Evolutionary conservation across 2,329 filamentous ascomycete genomes (phyloP), one percentile per base, ranked within the genome.

Genomic region (Talaromyces pinophilus): DNA sequence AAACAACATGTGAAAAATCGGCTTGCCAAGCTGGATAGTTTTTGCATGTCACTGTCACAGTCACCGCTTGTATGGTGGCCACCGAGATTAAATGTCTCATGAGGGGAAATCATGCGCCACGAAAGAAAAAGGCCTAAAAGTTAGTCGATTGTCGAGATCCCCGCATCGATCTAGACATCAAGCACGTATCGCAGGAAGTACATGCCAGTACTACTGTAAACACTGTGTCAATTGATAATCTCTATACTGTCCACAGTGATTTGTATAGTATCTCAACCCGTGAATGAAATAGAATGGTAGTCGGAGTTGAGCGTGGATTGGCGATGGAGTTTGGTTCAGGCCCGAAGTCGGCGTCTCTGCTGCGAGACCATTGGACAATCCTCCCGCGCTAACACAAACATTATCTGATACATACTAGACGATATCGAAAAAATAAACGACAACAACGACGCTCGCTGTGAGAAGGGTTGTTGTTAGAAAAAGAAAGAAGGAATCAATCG

Each of bases 361-460:
- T 33, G 48, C 25, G 33, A 17, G 7, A 8, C 25, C 33, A 57
- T 57, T 57, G 54, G 54, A 40, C 33, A 19, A 13, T 38, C 11
- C n/a, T 57, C 33, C 54, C 54, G 33, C 54, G 54, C 54, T 57
- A 57, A 25, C 54, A 38, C 54, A 22, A 40, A 38, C 54, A 57
- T 55, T 35, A 35, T 55, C 52, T 38, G 7, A 7, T 3, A 38
- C 19, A 19, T 19, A 19, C 19, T 19, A 19, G 17, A 57, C 33
- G 10, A 57, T 55, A 55, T 33, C n/a, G 30, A 19, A 57, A 57
- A 57, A 57, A 22, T 57, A 40, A 57, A 38, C 7, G n/a, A 57
- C 25, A 10, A 25, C 30, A 57, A 1, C 33, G 40, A 22, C 30
- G 15, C 30, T 57, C 54, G 11, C 48, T 4, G 5, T 25, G 13